These are phyloP conservation scores for Endoconidiophora polonica DNA, from an alignment of 2,329 filamentous ascomycete species.

Conservation along the genomic window DNA sequence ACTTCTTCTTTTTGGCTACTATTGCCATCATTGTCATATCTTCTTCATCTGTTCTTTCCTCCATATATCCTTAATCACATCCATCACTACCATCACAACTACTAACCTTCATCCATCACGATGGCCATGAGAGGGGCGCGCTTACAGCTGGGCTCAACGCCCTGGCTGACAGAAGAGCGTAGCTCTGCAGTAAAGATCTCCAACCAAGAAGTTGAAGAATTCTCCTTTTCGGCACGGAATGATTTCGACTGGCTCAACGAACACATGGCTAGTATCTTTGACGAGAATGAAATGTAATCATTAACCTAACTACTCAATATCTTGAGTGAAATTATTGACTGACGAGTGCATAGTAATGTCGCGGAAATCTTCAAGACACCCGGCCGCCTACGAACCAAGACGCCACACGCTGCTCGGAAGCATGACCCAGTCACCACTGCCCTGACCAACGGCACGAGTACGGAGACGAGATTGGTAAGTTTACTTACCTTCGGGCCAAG, in stretches of 20 bases:
- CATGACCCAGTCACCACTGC: slow-evolving; percentile 24
- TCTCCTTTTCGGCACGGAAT: slow-evolving; percentile 78
- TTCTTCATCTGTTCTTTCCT: not conserved
- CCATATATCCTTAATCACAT: not conserved
- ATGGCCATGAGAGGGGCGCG: slow-evolving; percentile 37
- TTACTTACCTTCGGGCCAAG: too few relatives aligned
- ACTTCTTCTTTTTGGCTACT: not conserved
- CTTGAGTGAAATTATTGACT: not conserved
- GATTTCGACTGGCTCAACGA: slow-evolving; percentile 98
- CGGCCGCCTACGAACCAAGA: slow-evolving; percentile 67
- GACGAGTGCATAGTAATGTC: slow-evolving; percentile 49
- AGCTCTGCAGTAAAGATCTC: slow-evolving; percentile 60
- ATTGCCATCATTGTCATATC: not conserved
- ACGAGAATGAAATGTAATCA: slow-evolving; percentile 62
- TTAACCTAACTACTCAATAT: not conserved
- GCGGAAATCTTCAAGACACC: slow-evolving; percentile 93
- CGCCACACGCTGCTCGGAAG: slow-evolving; percentile 55
- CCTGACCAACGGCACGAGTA: not conserved
- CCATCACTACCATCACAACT: slow-evolving; percentile 2
- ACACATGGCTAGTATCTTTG: slow-evolving; percentile 92
- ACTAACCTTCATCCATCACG: slow-evolving; percentile 11
- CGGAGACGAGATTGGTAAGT: not conserved
- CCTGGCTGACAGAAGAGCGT: slow-evolving; percentile 78
- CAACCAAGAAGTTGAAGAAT: slow-evolving; percentile 76
- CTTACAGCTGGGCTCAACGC: slow-evolving; percentile 58